Percentiles rank a stretch among this genome's conserved stretches.
Evolutionary conservation across 805 yeast genomes (phyloP).

Genomic region (Grigorovia yakushimaensis): DNA sequence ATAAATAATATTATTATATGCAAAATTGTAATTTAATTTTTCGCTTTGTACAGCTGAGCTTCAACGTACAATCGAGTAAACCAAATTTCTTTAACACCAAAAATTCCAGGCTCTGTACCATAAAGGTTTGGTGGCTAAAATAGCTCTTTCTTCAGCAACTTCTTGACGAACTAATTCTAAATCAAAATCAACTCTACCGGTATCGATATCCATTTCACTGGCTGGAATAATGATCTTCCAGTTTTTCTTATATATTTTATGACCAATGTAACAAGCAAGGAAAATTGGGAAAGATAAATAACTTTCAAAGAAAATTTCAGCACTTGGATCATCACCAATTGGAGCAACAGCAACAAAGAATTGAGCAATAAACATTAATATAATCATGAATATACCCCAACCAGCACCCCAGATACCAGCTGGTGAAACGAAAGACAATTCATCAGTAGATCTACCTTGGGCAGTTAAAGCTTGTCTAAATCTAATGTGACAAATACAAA

Average conservation of each 20-base stretch:
- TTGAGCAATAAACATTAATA: conserved; percentile 59
- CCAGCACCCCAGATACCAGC: conserved; percentile 60
- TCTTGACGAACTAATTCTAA: conserved; percentile 43
- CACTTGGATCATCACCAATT: conserved; percentile 41
- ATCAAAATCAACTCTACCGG: conserved; percentile 53
- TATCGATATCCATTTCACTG: conserved; percentile 48
- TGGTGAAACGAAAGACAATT: conserved; percentile 54
- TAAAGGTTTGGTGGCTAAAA: conserved; percentile 35
- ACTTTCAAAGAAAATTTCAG: conserved; percentile 50
- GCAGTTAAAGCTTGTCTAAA: conserved; percentile 52
- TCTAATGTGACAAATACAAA: conserved; percentile 50
- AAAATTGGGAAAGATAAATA: conserved; percentile 60
- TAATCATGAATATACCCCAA: conserved; percentile 49
- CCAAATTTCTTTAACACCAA: conserved; percentile 36
- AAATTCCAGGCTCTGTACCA: conserved; percentile 35
- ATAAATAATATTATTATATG: neutral
- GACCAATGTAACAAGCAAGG: conserved; percentile 44
- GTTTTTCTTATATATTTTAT: conserved; percentile 44
- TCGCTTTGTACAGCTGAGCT: neutral
- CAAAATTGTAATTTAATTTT: neutral
- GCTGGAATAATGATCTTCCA: conserved; percentile 35
- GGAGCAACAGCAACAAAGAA: conserved; percentile 81
- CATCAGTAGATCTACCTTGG: conserved; percentile 45
- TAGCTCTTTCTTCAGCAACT: conserved; percentile 42
- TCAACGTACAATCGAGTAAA: neutral